Evolutionary conservation across 1,284 basidiomycete genomes (phyloP).

Genomic region (Boletus smithii): DNA sequence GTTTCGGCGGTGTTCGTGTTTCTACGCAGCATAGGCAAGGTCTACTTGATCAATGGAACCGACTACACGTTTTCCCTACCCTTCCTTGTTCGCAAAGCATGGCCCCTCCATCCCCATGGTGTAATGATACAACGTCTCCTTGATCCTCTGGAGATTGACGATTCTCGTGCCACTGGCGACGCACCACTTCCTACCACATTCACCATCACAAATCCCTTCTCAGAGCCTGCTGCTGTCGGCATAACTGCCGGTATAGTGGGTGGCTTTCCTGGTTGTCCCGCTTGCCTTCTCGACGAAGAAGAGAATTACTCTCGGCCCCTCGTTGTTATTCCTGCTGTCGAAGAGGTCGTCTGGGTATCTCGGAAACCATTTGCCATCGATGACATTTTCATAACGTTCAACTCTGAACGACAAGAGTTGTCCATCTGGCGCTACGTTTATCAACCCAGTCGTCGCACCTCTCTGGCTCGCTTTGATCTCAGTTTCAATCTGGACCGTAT

Average conservation of each 20-base stretch:
- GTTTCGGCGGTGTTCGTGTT: constrained; percentile 74
- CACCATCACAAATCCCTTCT: constrained; percentile 70
- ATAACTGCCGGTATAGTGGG: constrained; percentile 55
- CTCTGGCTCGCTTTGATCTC: constrained; percentile 53
- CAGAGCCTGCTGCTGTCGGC: constrained; percentile 71
- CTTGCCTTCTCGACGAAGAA: constrained; percentile 51
- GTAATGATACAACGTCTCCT: constrained; percentile 76
- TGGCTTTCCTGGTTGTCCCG: constrained; percentile 38
- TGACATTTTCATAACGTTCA: constrained; percentile 56
- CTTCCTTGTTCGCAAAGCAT: constrained; percentile 74
- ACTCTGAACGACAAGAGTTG: constrained; percentile 48
- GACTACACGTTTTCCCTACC: constrained; percentile 81
- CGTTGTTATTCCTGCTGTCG: constrained; percentile 53
- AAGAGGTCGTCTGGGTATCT: constrained; percentile 62
- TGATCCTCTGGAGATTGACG: constrained; percentile 62
- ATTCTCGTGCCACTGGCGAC: constrained; percentile 59
- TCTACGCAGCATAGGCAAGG: constrained; percentile 68
- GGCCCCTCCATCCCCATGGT: constrained; percentile 74
- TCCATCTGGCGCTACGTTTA: constrained; percentile 72
- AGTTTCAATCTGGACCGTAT: constrained; percentile 62
- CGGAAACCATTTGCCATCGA: constrained; percentile 43
- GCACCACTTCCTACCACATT: constrained; percentile 73
- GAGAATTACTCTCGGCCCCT: constrained; percentile 48
- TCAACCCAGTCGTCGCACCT: constrained; percentile 41
- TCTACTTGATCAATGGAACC: constrained; percentile 71